phyloP scores from a whole-genome alignment of 805 yeast genomes.

The Helenozyma baotianmanensis region DNA sequence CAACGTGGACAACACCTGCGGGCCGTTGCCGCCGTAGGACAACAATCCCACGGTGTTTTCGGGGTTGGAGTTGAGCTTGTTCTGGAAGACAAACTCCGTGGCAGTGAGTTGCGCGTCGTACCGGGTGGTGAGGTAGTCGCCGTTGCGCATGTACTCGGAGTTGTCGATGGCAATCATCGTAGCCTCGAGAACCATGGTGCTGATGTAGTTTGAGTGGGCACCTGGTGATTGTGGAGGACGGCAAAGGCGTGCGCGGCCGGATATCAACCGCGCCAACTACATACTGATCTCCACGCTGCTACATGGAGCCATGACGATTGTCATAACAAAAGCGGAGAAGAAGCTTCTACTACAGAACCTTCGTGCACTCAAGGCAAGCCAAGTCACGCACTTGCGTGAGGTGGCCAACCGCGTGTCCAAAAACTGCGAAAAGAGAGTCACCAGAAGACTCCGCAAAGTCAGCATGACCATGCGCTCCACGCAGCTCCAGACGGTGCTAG shows the following conservation, averaged over 20 bases:
- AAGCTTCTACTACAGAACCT: slow-evolving; percentile 28
- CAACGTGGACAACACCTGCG: slow-evolving; percentile 82
- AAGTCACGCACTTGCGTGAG: slow-evolving; percentile 21
- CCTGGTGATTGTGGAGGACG: too few relatives aligned
- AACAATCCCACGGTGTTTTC: slow-evolving; percentile 91
- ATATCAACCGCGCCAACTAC: too few relatives aligned
- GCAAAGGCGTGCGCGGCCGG: too few relatives aligned
- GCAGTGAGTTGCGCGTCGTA: slow-evolving; percentile 91
- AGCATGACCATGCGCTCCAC: slow-evolving; percentile 48
- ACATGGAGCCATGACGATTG: slow-evolving; percentile 1
- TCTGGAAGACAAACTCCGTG: slow-evolving; percentile 78
- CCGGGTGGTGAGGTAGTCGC: slow-evolving; percentile 84
- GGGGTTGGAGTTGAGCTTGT: slow-evolving; percentile 84
- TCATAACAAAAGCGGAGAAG: slow-evolving; percentile 30
- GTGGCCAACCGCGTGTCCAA: slow-evolving; percentile 20
- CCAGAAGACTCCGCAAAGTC: slow-evolving; percentile 42
- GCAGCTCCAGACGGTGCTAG: slow-evolving; percentile 39
- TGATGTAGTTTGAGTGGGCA: background rate
- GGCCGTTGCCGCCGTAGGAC: slow-evolving; percentile 80
- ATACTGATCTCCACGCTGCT: too few relatives aligned
- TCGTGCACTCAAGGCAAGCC: slow-evolving; percentile 18
- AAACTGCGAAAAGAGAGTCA: slow-evolving; percentile 32
- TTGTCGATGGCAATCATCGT: slow-evolving; percentile 93
- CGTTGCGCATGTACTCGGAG: slow-evolving; percentile 94
- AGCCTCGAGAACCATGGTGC: slow-evolving; percentile 87